Conservation (phyloP, 495 filamentous ascomycete species). For the Delitschia confertaspora region DNA sequence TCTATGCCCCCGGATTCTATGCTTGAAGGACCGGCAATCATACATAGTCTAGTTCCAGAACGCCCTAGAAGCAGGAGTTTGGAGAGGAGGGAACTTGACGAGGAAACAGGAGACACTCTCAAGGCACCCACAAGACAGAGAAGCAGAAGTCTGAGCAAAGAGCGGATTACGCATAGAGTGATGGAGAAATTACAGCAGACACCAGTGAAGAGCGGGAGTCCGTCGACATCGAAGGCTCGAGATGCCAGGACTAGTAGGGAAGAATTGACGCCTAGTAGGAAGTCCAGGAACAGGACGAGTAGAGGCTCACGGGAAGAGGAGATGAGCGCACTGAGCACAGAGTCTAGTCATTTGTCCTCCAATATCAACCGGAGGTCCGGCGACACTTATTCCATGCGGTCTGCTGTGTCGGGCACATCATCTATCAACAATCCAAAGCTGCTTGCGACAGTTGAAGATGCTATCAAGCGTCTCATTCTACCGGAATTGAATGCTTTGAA, state of each 20-base stretch:
- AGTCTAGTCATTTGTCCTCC: constrained; percentile 67
- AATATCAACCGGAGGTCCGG: constrained; percentile 61
- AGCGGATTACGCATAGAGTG: constrained; percentile 61
- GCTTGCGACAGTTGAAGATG: constrained; percentile 92
- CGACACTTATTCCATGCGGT: constrained; percentile 67
- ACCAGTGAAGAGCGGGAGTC: constrained; percentile 43
- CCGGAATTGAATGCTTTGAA: constrained; percentile 89
- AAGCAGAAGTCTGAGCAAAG: constrained; percentile 65
- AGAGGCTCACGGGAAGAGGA: constrained; percentile 53
- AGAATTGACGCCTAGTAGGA: constrained; percentile 44
- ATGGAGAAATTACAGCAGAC: constrained; percentile 51
- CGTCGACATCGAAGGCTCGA: constrained; percentile 38
- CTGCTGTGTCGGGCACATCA: constrained; percentile 64
- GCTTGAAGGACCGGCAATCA: constrained; percentile 51
- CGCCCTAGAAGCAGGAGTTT: constrained; percentile 52
- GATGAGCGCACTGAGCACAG: constrained; percentile 48
- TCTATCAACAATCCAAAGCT: constrained; percentile 92
- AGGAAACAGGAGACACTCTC: constrained; percentile 43
- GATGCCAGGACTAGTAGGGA: constrained; percentile 55
- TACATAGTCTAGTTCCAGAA: constrained; percentile 37
- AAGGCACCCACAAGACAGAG: constrained; percentile 55
- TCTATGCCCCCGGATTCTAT: constrained; percentile 87
- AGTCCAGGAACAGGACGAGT: constrained; percentile 46
- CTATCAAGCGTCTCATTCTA: constrained; percentile 82
- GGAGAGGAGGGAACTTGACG: constrained; percentile 39